Evolutionary conservation across 202 grass and related monocot species (phyloP).

Genomic region (Elaeis oleifera): DNA sequence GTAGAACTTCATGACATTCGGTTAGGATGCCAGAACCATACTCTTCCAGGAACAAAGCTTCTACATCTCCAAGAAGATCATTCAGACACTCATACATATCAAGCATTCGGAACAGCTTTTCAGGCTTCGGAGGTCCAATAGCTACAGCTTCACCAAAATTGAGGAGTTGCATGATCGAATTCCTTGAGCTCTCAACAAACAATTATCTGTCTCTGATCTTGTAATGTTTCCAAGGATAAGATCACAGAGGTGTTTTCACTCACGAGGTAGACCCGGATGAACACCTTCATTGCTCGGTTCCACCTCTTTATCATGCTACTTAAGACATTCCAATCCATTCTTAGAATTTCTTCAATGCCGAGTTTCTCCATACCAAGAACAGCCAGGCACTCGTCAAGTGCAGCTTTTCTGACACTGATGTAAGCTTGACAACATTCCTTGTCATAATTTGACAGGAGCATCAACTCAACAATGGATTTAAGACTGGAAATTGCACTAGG

Average conservation of each 20-base stretch:
- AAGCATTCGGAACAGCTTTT: constrained; percentile 76
- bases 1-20: constrained; percentile 67
- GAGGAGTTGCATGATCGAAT: constrained; percentile 58
- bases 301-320: constrained; percentile 56
- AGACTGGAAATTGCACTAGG: constrained; percentile 54
- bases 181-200: constrained; percentile 80
- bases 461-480: constrained; percentile 69
- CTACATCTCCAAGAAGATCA: constrained; percentile 41
- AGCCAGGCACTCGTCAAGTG: constrained; percentile 53
- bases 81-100: constrained; percentile 68
- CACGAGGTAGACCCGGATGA: constrained; percentile 58
- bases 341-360: constrained; percentile 58
- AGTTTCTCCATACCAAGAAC: constrained; percentile 53
- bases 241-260: constrained; percentile 66
- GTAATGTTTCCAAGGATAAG: constrained; percentile 63
- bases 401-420: constrained; percentile 50
- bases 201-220: constrained; percentile 41
- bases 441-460: constrained; percentile 65
- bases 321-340: constrained; percentile 49
- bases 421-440: constrained; percentile 74
- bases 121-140: constrained; percentile 52
- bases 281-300: constrained; percentile 53
- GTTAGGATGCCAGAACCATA: constrained; percentile 40
- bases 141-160: constrained; percentile 52
- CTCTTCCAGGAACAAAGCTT: constrained; percentile 54